A percentile compares a stretch with the other conserved stretches of the same genome.
Evolutionary conservation across 2,329 filamentous ascomycete species (phyloP).

Genomic region (Fusarium nelsonii): DNA sequence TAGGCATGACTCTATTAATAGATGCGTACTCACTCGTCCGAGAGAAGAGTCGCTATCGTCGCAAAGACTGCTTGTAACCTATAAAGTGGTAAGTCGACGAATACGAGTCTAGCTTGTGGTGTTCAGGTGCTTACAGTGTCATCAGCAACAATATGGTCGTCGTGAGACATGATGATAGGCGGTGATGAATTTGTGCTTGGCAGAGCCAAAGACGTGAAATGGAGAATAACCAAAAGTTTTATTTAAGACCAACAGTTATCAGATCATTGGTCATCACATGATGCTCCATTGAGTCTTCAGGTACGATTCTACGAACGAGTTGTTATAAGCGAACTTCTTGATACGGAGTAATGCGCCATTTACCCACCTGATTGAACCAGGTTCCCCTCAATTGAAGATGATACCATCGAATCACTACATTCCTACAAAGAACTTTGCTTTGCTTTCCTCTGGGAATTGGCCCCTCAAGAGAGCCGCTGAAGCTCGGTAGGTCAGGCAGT

Average conservation of each 20-base stretch:
- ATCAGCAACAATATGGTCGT: not conserved
- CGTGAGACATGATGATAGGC: not conserved
- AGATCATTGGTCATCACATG: not conserved
- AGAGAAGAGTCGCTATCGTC: constrained; percentile 2
- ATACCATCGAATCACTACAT: not conserved
- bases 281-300: not conserved
- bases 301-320: not conserved
- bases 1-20: accelerated
- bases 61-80: not conserved
- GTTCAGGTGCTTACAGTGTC: not conserved
- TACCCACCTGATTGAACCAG: not conserved
- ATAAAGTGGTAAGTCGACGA: not conserved
- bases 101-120: no score
- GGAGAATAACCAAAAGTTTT: not conserved
- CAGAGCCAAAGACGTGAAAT: no score
- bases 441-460: no score
- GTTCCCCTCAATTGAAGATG: not conserved
- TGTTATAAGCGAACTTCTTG: not conserved
- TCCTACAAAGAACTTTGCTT: not conserved
- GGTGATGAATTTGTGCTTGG: not conserved
- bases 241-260: not conserved
- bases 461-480: no score
- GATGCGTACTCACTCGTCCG: not conserved
- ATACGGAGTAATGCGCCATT: not conserved
- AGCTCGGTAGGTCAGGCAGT: no score